Conservation (phyloP, 495 filamentous ascomycete genomes). For the Cetradonia linearis region DNA sequence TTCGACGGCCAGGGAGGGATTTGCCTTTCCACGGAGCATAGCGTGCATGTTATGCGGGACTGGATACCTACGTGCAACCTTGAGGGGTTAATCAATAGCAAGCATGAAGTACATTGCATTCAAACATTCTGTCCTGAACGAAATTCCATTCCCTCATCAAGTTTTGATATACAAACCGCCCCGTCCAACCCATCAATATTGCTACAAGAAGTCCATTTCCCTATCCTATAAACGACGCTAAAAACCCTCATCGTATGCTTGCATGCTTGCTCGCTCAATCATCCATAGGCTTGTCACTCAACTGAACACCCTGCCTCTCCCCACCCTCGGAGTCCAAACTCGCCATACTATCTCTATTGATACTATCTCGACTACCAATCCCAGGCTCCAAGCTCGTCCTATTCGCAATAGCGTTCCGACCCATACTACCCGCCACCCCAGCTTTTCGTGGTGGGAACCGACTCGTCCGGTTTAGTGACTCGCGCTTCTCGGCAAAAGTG, state of each 20-base stretch:
- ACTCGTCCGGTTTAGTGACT: constrained; percentile 39
- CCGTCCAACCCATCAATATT: neutral
- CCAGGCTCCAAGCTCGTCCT: constrained; percentile 35
- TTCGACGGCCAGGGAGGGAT: neutral
- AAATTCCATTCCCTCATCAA: neutral
- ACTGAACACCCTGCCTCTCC: constrained; percentile 50
- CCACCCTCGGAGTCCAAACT: constrained; percentile 22
- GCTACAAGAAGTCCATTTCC: constrained; percentile 1
- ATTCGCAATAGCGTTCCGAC: constrained; percentile 27
- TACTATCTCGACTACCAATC: constrained; percentile 34
- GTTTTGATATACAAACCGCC: constrained; percentile 4
- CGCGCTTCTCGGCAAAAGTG: constrained; percentile 34
- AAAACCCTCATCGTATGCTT: neutral
- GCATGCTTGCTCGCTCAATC: constrained; percentile 38
- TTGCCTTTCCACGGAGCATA: neutral
- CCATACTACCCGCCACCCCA: constrained; percentile 33
- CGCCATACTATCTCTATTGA: constrained; percentile 33
- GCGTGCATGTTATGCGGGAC: neutral
- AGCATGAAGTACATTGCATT: neutral
- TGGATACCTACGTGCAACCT: neutral
- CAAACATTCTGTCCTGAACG: neutral
- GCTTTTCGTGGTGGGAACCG: constrained; percentile 36
- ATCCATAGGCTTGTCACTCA: constrained; percentile 80
- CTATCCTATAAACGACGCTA: neutral
- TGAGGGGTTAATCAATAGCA: neutral